Conservation (phyloP, 2,329 filamentous ascomycete species). For the Dactylellina cionopaga region DNA sequence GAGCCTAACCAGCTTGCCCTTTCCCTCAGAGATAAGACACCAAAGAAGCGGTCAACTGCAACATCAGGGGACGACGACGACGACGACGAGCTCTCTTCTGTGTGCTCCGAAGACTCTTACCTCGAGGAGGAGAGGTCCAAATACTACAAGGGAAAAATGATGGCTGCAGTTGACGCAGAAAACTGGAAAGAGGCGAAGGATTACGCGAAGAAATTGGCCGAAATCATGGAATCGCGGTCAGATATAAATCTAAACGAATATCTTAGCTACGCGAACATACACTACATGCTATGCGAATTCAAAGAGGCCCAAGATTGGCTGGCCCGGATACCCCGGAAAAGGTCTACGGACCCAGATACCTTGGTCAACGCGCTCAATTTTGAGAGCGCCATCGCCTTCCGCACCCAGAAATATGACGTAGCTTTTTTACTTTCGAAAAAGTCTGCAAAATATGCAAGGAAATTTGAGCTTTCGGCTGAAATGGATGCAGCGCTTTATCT, state of each 20-base stretch:
- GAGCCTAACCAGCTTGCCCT: background rate
- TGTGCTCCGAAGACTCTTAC: conserved; percentile 37
- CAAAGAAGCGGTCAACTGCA: background rate
- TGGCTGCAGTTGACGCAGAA: background rate
- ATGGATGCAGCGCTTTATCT: conserved; percentile 19
- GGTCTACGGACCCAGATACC: conserved; percentile 14
- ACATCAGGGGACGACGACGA: background rate
- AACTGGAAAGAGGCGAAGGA: conserved; percentile 35
- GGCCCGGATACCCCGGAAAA: conserved; percentile 22
- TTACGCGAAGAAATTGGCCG: conserved; percentile 11
- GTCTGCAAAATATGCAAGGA: conserved; percentile 35
- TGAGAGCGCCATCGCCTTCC: conserved; percentile 32
- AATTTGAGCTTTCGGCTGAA: conserved; percentile 7
- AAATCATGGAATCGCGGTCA: background rate
- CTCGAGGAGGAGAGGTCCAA: conserved; percentile 25
- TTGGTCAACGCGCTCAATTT: conserved; percentile 29
- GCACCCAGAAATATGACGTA: background rate
- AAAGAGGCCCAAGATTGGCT: conserved; percentile 20
- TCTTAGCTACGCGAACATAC: conserved; percentile 8
- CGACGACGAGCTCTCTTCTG: conserved; percentile 44
- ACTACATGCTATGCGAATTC: conserved; percentile 40
- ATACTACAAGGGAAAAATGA: conserved; percentile 26
- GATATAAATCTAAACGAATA: background rate
- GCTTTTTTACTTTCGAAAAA: conserved; percentile 20
- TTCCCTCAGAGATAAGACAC: background rate